phyloP scores from a whole-genome alignment of 306 rosid genomes.

The Cicer bijugum region DNA sequence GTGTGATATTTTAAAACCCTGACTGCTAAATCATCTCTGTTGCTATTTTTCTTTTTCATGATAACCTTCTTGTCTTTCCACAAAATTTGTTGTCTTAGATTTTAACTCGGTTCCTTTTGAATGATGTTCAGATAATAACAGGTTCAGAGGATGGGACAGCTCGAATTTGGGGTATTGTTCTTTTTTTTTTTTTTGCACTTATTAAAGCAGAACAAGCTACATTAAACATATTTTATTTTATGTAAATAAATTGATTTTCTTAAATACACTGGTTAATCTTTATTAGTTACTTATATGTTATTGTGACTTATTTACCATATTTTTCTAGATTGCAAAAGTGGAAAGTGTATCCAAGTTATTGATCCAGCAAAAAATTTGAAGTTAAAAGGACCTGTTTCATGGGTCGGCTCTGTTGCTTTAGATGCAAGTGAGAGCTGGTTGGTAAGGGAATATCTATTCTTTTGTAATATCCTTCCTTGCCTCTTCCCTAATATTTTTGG shows the following conservation, averaged over 20 bases:
- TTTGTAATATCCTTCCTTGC: conserved; percentile 3
- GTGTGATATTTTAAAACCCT: conserved; percentile 19
- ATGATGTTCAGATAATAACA: conserved; percentile 72
- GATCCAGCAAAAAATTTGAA: conserved; percentile 66
- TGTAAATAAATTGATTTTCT: conserved; percentile 10
- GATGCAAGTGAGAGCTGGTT: conserved; percentile 96
- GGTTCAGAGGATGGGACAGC: conserved; percentile 96
- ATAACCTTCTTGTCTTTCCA: conserved; percentile 8
- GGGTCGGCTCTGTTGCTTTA: conserved; percentile 76
- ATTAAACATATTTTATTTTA: conserved; percentile 5
- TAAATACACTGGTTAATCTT: conserved; percentile 24
- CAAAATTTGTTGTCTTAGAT: conserved; percentile 30
- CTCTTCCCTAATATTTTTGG: conserved; percentile 22
- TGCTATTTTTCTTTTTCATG: conserved; percentile 18
- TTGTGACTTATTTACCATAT: conserved; percentile 43
- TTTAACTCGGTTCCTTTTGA: conserved; percentile 44
- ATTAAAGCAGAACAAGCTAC: conserved; percentile 20
- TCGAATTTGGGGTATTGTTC: conserved; percentile 84
- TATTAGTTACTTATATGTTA: conserved; percentile 21
- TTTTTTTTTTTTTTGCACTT: conserved; percentile 22
- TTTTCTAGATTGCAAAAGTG: conserved; percentile 83
- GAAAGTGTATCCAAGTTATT: conserved; percentile 72
- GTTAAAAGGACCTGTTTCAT: conserved; percentile 60
- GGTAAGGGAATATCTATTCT: conserved; percentile 61
- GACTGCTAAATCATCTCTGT: conserved; percentile 14